Percentiles rank a stretch among this genome's conserved stretches.
phyloP scores from a whole-genome alignment of 345 rosid species.

The Eucalyptus globulus region DNA sequence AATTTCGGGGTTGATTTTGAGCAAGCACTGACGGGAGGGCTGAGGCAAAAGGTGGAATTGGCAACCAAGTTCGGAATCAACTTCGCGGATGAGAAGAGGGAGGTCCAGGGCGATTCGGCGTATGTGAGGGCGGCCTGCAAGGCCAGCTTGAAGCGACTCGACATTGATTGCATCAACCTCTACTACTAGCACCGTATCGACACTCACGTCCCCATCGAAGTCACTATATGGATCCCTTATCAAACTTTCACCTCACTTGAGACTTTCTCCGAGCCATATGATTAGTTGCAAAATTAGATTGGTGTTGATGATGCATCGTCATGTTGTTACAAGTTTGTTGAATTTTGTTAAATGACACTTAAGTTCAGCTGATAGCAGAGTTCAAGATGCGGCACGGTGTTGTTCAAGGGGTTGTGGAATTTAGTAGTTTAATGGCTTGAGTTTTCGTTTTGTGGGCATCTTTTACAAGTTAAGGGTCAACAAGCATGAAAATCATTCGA shows the following conservation, averaged over 20 bases:
- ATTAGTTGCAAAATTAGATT: not conserved
- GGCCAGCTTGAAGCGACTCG: conserved; percentile 46
- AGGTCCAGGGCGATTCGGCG: conserved; percentile 29
- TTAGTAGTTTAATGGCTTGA: not conserved
- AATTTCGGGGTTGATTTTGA: not conserved
- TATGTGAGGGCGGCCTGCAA: conserved; percentile 44
- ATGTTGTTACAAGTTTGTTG: no score
- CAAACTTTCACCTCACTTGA: not conserved
- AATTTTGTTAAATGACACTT: not conserved
- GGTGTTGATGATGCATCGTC: not conserved
- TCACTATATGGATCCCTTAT: conserved; percentile 18
- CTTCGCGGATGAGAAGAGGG: conserved; percentile 3
- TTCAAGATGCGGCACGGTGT: not conserved
- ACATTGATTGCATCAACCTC: conserved; percentile 38
- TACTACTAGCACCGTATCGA: conserved; percentile 50
- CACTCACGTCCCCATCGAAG: conserved; percentile 37
- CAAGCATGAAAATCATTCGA: not conserved
- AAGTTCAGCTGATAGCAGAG: not conserved
- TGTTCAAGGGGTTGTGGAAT: not conserved
- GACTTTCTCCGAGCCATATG: not conserved
- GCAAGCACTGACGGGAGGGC: conserved; percentile 37
- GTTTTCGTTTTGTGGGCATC: not conserved
- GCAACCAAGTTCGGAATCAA: conserved; percentile 40
- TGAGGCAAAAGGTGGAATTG: conserved; percentile 35
- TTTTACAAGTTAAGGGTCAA: not conserved